A percentile compares a stretch with the other conserved stretches of the same genome.
Conservation (phyloP, 1,284 basidiomycete species). For the Tetrapyrgos nigripes region DNA sequence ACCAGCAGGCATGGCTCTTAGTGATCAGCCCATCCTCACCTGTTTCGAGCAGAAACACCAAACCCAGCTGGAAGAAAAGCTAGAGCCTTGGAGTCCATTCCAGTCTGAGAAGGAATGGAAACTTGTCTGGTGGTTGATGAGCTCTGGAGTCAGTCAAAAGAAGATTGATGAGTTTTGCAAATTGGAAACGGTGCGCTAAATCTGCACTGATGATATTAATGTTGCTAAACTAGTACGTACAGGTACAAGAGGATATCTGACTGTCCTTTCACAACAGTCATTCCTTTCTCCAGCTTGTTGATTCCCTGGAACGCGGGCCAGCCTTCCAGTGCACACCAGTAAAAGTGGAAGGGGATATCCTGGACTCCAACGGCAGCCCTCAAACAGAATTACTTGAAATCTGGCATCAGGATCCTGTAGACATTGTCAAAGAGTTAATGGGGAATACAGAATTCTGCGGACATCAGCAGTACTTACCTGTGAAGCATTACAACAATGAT, state of each 20-base stretch:
- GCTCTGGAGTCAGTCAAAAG: slow-evolving; percentile 33
- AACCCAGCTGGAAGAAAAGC: not conserved
- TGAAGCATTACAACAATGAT: slow-evolving; percentile 20
- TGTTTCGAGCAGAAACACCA: no score
- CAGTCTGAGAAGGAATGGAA: slow-evolving; percentile 32
- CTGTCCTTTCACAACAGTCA: no score
- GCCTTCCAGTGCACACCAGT: slow-evolving; percentile 4
- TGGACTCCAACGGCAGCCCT: slow-evolving; percentile 28
- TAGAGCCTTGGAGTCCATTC: slow-evolving; percentile 29
- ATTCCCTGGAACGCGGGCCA: slow-evolving; percentile 26
- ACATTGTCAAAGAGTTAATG: slow-evolving; percentile 27
- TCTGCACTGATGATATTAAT: not conserved
- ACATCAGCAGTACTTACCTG: no score
- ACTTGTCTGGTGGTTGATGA: slow-evolving; percentile 38
- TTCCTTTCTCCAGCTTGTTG: slow-evolving; percentile 33
- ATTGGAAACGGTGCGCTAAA: slow-evolving; percentile 36
- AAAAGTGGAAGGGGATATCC: slow-evolving; percentile 26
- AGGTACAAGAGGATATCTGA: slow-evolving; percentile 20
- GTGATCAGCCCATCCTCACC: no score
- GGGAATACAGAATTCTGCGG: no score
- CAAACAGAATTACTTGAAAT: no score
- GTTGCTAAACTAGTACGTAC: slow-evolving; percentile 2
- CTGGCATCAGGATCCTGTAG: slow-evolving; percentile 30
- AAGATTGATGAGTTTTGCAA: no score
- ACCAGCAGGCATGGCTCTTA: no score